Evolutionary conservation across 805 yeast genomes (phyloP), one percentile per base, ranked within the genome.

Genomic region (Candida tammaniensis): DNA sequence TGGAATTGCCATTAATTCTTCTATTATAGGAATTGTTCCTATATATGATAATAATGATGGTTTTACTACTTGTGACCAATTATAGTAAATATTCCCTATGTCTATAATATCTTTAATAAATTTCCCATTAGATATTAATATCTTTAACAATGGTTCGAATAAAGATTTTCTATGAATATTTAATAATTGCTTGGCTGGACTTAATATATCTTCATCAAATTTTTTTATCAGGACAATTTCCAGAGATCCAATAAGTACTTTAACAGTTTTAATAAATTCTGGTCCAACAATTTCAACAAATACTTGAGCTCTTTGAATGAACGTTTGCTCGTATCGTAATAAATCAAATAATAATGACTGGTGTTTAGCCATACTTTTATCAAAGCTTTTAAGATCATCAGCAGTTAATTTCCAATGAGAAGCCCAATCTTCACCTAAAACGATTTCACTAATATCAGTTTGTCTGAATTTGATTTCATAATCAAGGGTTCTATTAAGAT

Each of bases 301-400:
- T 3, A 82, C 76, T 41, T 71, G 69, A 2, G 88, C 81, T 49
- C 86, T 72, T 31, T 75, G 78, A 16, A 85, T 71, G 33, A 82
- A 82, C 12, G 77, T 71, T 47, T 82, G 86, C 44, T 86, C 95
- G 30, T 78, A 73, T 36, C 78, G 68, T 18, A 86, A 75, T 30
- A 86, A 60, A 51, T 86, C 95, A 57, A 82, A 87, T 4, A 85
- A 72, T 38, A 80, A 78, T 36, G 86, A 80, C 52, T 86, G 95
- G 23, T 78, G 68, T 47, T 76, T 77, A n/a, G 78, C 65, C 35
- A 77, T 75, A 8, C 57, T 54, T 8, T 70, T 70, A 33, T 71
- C 78, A 6, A 76, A 59, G n/a, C 64, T 70, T 14, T 65, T 54
- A 17, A 80, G 50, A 30, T 78, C 82, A 16, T 73, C 77, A 3